Evolutionary conservation across 2,329 filamentous ascomycete species (phyloP), one percentile per base, ranked within the genome.

Genomic region (Cladophialophora carrionii): DNA sequence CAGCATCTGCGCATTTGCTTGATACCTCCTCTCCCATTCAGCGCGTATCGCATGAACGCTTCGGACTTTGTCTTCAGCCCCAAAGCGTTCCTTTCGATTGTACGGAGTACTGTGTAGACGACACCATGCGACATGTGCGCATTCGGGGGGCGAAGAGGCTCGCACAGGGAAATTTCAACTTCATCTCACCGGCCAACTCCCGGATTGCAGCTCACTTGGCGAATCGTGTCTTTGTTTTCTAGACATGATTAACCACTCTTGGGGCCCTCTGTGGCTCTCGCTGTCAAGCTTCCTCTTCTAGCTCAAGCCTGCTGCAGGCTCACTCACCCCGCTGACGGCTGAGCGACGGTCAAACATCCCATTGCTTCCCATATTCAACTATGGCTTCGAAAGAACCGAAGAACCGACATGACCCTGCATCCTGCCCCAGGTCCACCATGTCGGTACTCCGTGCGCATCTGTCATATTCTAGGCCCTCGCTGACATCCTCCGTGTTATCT

Each of bases 161-260:
- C 3, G 53, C 22, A 31, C 53, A 10, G 34, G 53, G 20, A 31
- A 43, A 32, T 32, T 41, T n/a, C 46, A 52, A 60, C 26, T 51
- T 37, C 29, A 65, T 68, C 65, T 68, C 55, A 65, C 65, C 65
- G 65, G 65, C 59, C 51, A 63, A 37, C 61, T 32, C 32, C 65
- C 65, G 65, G 43, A 31, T 32, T 37, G 55, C 54, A 41, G 29
- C 31, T 34, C 29, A 9, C 32, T 22, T 22, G 43, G 24, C n/a
- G 20, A 29, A 32, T 52, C 26, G 20, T 48, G 17, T 41, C 48
- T 34, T 24, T 17, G 4, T 24, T 57, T 43, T 5, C 52, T 57
- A 57, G 55, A 57, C 51, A 64, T 59, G 22, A n/a, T 24, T 63
- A 59, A 46, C 61, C 22, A 22, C 8, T 29, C 31, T 57, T 20